These are phyloP conservation scores for Colletotrichum lini DNA, from an alignment of 2,329 filamentous ascomycete genomes.

Conservation along the genomic window DNA sequence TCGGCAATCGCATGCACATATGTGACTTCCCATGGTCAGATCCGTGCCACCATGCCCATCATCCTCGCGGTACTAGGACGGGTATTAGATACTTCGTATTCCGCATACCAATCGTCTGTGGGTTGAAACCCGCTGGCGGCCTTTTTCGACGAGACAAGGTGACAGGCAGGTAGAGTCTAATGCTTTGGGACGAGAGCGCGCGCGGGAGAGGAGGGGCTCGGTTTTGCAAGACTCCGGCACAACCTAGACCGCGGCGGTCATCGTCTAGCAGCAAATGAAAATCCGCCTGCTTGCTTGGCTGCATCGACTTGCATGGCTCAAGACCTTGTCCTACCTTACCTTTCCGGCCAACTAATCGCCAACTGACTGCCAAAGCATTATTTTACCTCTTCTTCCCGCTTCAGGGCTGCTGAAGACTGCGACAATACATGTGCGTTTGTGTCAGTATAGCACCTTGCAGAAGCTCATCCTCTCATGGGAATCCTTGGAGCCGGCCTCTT, in stretches of 20 bases:
- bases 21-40: constrained; percentile 51
- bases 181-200: constrained; percentile 33
- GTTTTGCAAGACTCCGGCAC: constrained; percentile 1
- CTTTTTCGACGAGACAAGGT: constrained; percentile 11
- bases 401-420: constrained; percentile 25
- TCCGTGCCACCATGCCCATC: constrained; percentile 45
- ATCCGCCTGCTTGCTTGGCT: constrained; percentile 36
- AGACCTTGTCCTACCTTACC: constrained; percentile 39
- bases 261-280: constrained; percentile 25
- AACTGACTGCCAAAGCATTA: not conserved
- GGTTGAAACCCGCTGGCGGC: constrained; percentile 18
- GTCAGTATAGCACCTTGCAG: constrained; percentile 17
- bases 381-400: not conserved
- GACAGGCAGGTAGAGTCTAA: constrained; percentile 17
- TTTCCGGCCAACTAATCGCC: constrained; percentile 35
- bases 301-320: constrained; percentile 40
- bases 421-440: constrained; percentile 14
- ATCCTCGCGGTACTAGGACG: not conserved
- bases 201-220: not conserved
- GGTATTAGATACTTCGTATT: constrained; percentile 1
- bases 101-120: constrained; percentile 18
- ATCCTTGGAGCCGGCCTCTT: not conserved
- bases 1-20: constrained; percentile 50
- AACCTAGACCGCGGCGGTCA: constrained; percentile 7
- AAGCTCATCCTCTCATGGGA: not conserved